Evolutionary conservation across 2,329 filamentous ascomycete species (phyloP), one percentile per base, ranked within the genome.

Genomic region (Neonectria hederae): DNA sequence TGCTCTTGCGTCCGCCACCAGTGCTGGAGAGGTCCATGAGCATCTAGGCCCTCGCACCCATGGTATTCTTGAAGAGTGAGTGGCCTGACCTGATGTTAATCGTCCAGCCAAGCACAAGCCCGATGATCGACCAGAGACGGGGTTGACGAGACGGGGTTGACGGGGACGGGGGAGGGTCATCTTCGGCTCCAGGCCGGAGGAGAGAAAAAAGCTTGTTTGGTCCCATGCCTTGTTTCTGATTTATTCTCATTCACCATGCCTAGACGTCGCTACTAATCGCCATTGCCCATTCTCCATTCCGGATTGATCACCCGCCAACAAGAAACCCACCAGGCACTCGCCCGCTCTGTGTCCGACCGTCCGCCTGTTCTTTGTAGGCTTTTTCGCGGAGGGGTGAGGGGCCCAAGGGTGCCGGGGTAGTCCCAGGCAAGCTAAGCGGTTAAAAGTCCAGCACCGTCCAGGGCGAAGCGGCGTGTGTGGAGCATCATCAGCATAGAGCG

Each of bases 11-110:
- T 63, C 60, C 54, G 60, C 54, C 32, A 63, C 54, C 6, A 24
- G 54, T 54, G 42, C 42, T 54, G 49, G 48, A 54, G 60, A 63
- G 60, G 60, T 63, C 60, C 30, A 63, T 59, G 22, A 46, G 42
- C 43, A 63, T 63, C 60, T 54, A 63, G 60, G 49, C 60, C 60
- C 30, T 63, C 22, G 43, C 22, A 42, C 49, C 49, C 54, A 54
- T 63, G 54, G 54, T 54, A 19, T 32, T 19, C 14, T 17, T 49
- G 46, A 24, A 35, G 42, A 58, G 28, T 22, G 19, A 28, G 49
- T 63, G 60, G 60, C 19, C 54, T 58, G 60, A 63, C 54, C 19
- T 43, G 42, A 51, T 42, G 38, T n/a, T 24, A 51, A 63, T 49
- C 54, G 30, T 38, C 28, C 38, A 54, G 42, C 40, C 48, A 56